Percentiles rank a stretch among this genome's conserved stretches.
Conservation (phyloP, 495 filamentous ascomycete species). For the Elaphomyces granulatus region DNA sequence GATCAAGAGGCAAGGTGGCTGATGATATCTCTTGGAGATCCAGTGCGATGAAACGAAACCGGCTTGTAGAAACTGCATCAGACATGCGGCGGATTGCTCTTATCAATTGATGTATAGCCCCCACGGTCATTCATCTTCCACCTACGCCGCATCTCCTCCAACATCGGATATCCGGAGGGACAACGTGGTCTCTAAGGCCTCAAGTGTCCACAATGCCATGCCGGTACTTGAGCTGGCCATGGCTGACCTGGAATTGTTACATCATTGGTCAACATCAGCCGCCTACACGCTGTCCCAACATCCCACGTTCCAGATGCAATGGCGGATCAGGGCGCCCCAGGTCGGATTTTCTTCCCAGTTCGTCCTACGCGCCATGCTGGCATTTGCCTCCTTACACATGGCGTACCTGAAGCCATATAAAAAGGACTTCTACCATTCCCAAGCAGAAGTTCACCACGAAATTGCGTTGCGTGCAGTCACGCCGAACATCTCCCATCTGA, state of each 20-base stretch:
- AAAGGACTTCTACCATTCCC: constrained; percentile 18
- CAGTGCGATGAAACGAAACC: not conserved
- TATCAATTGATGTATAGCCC: not conserved
- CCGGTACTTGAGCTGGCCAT: not conserved
- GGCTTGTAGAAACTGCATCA: not conserved
- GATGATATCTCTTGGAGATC: no score
- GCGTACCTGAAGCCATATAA: constrained; percentile 24
- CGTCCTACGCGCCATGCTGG: constrained; percentile 31
- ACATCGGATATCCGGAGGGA: not conserved
- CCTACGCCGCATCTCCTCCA: not conserved
- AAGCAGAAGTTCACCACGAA: constrained; percentile 28
- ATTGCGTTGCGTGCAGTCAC: constrained; percentile 21
- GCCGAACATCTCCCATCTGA: constrained; percentile 17
- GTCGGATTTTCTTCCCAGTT: constrained; percentile 24
- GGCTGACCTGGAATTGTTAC: constrained; percentile 7
- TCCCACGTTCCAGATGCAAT: constrained; percentile 3
- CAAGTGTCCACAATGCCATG: not conserved
- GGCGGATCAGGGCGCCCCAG: constrained; percentile 19
- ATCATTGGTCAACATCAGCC: constrained; percentile 10
- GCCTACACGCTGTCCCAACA: constrained; percentile 7
- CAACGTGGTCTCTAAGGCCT: not conserved
- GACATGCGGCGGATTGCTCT: not conserved
- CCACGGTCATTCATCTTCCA: not conserved
- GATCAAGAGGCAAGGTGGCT: no score
- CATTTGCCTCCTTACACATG: constrained; percentile 31